Evolutionary conservation across 441 rosid genomes (phyloP).

Genomic region (Gossypium aridum): DNA sequence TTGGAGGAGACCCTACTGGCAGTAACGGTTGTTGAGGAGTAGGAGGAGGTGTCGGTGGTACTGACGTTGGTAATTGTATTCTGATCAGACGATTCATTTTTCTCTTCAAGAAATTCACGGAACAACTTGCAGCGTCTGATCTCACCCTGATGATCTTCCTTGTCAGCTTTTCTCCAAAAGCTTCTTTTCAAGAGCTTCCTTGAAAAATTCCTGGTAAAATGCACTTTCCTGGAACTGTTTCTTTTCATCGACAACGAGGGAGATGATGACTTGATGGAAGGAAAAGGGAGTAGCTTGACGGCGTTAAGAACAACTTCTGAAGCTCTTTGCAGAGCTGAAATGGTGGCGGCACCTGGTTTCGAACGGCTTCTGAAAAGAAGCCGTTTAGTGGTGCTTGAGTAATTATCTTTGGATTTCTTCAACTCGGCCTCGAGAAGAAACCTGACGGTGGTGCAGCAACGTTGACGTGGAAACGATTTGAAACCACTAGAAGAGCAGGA

Average conservation of each 20-base stretch:
- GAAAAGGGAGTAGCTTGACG: conserved; percentile 45
- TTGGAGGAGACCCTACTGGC: conserved; percentile 21
- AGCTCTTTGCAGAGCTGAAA: conserved; percentile 48
- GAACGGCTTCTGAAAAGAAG: conserved; percentile 20
- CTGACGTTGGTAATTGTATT: neutral
- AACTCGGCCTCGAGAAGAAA: conserved; percentile 49
- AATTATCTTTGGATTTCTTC: conserved; percentile 21
- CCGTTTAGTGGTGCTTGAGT: conserved; percentile 8
- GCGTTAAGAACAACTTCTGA: conserved; percentile 51
- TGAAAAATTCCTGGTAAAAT: conserved; percentile 38
- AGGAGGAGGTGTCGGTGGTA: neutral
- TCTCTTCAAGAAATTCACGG: conserved; percentile 34
- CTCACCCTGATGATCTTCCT: conserved; percentile 19
- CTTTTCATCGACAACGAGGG: conserved; percentile 11
- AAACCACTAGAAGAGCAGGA: conserved; percentile 83
- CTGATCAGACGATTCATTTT: conserved; percentile 32
- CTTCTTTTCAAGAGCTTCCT: conserved; percentile 32
- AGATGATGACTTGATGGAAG: conserved; percentile 25
- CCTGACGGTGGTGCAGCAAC: conserved; percentile 54
- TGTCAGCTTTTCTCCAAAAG: conserved; percentile 31
- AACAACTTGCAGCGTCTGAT: conserved; percentile 32
- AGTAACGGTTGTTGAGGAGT: conserved; percentile 5
- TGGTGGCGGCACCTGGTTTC: conserved; percentile 5
- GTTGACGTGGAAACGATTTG: conserved; percentile 68
- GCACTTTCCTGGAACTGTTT: conserved; percentile 7